Base-by-base conservation (phyloP, 225 moss, liverwort and hornwort species). In the Anthoceros angustus region DNA sequence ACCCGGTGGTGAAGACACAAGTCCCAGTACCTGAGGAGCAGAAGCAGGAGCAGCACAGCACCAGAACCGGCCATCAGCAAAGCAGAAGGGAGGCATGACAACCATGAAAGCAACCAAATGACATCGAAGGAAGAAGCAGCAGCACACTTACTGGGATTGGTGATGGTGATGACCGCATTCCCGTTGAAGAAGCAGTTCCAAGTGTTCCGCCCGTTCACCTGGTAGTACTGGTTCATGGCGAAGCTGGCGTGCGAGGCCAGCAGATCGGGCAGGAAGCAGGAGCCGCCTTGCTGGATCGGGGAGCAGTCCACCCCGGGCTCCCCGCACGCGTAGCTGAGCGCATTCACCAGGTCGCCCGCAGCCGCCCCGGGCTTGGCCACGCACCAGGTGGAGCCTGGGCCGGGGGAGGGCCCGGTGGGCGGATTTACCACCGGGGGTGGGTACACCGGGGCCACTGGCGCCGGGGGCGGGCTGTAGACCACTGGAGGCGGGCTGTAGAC, bases 141-240 rank as follows among this genome's bases (percentile, higher is more conserved):
- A 32, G 32, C 32, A 11, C 48, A 43, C 23, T 65, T 80, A 90
- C 93, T 94, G 77, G 93, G 93, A 74, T 94, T 83, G 38, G 93
- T 90, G 74, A 94, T 90, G 41, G 90, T 90, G 72, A 90, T 86
- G 16, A 94, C 79, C 16, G 90, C 76, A 6, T 87, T 78, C 21
- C 80, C 82, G 23, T 84, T 84, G 12, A 94, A 94, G 81, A 78
- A 90, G 71, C 93, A 94, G 71, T 94, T 90, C 93, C 93, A 94
- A 66, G 80, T 82, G 42, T 94, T 87, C 25, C 93, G 73, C 4
- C 93, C 93, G 71, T 77, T 84, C 11, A 50, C 64, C 66, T 84
- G 82, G 23, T 90, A 94, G 49, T 94, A 94, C 15, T 72, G 71
- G 41, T 82, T 86, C 73, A 80, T 86, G 0, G 93, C 93, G 62